Conservation (phyloP, 345 rosid genomes). For the Citrus cavaleriei region DNA sequence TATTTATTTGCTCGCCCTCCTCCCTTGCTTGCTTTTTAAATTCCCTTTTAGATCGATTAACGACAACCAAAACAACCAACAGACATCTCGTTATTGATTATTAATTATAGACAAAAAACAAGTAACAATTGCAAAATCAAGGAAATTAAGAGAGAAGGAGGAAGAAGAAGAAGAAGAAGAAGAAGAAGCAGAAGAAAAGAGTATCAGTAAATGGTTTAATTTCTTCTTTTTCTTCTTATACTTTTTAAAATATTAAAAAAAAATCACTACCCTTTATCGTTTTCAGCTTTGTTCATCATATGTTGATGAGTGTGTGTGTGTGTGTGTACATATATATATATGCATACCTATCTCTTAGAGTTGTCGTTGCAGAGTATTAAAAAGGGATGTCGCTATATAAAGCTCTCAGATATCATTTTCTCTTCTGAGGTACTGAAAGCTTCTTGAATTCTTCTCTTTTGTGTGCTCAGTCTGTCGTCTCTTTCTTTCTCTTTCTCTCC, state of each 20-base stretch:
- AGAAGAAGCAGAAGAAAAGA: conserved; percentile 9
- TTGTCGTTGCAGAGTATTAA: conserved; percentile 49
- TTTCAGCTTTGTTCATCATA: conserved; percentile 25
- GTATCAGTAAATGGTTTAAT: neutral
- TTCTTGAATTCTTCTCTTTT: conserved; percentile 25
- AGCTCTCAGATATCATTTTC: conserved; percentile 65
- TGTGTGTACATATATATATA: neutral
- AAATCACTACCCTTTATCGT: conserved; percentile 5
- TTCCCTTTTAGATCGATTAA: conserved; percentile 23
- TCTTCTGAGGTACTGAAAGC: conserved; percentile 40
- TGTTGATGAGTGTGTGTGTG: neutral
- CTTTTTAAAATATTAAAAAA: neutral
- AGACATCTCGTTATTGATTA: neutral
- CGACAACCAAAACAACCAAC: conserved; percentile 17
- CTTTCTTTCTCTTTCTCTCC: conserved; percentile 34
- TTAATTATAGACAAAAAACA: neutral
- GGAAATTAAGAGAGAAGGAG: conserved; percentile 15
- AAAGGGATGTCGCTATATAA: conserved; percentile 28
- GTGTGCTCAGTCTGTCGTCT: conserved; percentile 25
- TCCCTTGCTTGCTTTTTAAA: conserved; percentile 9
- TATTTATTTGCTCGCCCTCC: neutral
- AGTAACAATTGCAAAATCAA: neutral
- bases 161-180: neutral
- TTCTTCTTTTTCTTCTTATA: neutral
- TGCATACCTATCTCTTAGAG: conserved; percentile 36